Evolutionary conservation across 305 asterid genomes (phyloP).

Genomic region (Rubia tinctorum): DNA sequence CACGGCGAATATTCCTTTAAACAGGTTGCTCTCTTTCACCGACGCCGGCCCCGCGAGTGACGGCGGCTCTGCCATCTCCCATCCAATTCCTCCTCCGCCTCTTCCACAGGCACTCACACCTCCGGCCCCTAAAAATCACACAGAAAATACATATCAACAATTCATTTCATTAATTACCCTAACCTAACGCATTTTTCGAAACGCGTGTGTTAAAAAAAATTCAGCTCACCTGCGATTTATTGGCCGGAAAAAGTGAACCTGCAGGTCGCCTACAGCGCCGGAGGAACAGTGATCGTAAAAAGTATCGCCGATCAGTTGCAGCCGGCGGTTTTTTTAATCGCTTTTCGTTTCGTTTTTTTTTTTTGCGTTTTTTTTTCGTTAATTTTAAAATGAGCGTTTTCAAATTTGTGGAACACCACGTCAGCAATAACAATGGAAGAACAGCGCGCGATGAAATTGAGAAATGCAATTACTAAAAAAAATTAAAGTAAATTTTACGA

Average conservation of each 20-base stretch:
- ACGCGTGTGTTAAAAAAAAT: neutral
- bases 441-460: neutral
- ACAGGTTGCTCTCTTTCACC: conserved; percentile 56
- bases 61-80: conserved; percentile 71
- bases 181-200: neutral
- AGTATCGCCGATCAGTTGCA: conserved; percentile 1
- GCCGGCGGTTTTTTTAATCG: neutral
- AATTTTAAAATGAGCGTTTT: neutral
- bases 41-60: conserved; percentile 37
- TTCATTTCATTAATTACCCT: neutral
- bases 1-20: conserved; percentile 70
- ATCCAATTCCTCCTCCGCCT: conserved; percentile 46
- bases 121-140: conserved; percentile 8
- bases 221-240: conserved; percentile 10
- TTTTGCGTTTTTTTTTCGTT: neutral
- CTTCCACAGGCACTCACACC: conserved; percentile 2
- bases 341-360: neutral
- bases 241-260: neutral
- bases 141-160: neutral
- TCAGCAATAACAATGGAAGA: neutral
- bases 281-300: neutral
- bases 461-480: neutral
- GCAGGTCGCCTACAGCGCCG: neutral
- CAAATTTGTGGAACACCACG: conserved; percentile 2
- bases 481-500: too few relatives aligned